phyloP scores from a whole-genome alignment of 2,329 filamentous ascomycete genomes.

The Ophiostoma sp. region DNA sequence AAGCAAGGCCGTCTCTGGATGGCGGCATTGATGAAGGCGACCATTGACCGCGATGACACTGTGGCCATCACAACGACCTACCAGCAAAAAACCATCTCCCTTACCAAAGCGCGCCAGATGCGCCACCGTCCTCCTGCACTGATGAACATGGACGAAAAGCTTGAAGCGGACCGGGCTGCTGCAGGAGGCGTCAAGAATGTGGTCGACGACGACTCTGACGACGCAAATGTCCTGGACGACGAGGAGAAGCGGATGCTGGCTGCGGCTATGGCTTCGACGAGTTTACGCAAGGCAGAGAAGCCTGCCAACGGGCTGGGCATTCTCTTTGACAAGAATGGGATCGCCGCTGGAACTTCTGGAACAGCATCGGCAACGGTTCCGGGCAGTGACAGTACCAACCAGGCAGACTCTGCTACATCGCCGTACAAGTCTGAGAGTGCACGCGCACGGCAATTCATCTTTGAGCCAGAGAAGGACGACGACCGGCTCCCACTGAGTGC shows the following conservation, averaged over 20 bases:
- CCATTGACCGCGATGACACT: constrained; percentile 84
- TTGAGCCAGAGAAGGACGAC: constrained; percentile 33
- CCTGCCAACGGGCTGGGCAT: constrained; percentile 34
- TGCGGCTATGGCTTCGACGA: constrained; percentile 27
- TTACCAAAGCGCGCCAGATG: constrained; percentile 81
- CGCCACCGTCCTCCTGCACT: constrained; percentile 84
- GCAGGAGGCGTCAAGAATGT: constrained; percentile 18
- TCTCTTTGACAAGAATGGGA: constrained; percentile 37
- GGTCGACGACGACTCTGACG: constrained; percentile 24
- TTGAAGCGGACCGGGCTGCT: constrained; percentile 26
- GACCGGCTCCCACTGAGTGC: constrained; percentile 30
- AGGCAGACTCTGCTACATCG: neutral
- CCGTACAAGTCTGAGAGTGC: constrained; percentile 34
- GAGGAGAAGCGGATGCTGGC: constrained; percentile 27
- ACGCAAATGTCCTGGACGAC: constrained; percentile 23
- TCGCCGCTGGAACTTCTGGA: neutral
- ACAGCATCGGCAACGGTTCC: neutral
- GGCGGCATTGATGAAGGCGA: constrained; percentile 97
- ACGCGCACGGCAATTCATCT: constrained; percentile 31
- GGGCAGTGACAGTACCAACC: neutral
- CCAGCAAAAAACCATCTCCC: constrained; percentile 92
- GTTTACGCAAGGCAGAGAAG: constrained; percentile 22
- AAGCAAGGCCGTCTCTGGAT: constrained; percentile 91
- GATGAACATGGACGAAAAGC: constrained; percentile 60
- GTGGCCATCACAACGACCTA: constrained; percentile 83